Conservation (phyloP, 2,329 filamentous ascomycete species). For the Colletotrichum cuscutae region DNA sequence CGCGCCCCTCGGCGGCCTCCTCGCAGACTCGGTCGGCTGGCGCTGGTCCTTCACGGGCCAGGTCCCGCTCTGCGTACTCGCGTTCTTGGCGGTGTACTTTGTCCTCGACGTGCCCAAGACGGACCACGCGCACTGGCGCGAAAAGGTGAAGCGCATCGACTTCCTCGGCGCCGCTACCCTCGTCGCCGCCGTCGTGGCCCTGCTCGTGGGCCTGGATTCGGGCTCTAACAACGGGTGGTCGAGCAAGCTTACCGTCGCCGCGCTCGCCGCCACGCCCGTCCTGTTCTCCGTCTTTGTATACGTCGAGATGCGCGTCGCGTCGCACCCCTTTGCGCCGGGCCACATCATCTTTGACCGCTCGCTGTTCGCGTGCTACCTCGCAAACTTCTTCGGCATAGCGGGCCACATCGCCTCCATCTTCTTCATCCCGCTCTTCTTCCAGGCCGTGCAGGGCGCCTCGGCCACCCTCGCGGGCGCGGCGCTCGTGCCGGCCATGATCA, state of each 20-base stretch:
- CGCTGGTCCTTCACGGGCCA: conserved; percentile 79
- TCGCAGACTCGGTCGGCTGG: conserved; percentile 82
- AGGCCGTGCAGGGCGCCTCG: conserved; percentile 73
- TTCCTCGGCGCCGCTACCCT: conserved; percentile 77
- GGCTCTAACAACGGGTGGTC: conserved; percentile 79
- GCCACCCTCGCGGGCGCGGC: conserved; percentile 73
- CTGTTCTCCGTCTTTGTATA: conserved; percentile 75
- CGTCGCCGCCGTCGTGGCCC: conserved; percentile 70
- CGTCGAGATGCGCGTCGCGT: conserved; percentile 74
- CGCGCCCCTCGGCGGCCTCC: conserved; percentile 75
- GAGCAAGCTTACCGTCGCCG: conserved; percentile 65
- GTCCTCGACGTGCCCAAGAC: conserved; percentile 69
- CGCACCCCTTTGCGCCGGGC: conserved; percentile 79
- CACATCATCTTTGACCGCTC: conserved; percentile 76
- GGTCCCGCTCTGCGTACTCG: conserved; percentile 73
- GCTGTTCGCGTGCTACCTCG: conserved; percentile 74
- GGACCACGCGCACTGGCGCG: conserved; percentile 70
- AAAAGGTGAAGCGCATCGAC: conserved; percentile 76
- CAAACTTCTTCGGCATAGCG: conserved; percentile 78
- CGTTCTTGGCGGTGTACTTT: conserved; percentile 71
- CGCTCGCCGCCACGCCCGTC: conserved; percentile 64
- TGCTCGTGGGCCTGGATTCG: conserved; percentile 77
- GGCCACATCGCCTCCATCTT: conserved; percentile 69
- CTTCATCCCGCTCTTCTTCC: conserved; percentile 82
- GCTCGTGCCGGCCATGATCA: conserved; percentile 73